These are phyloP conservation scores for Plantago major DNA, from an alignment of 257 asterid species.

Conservation along the genomic window DNA sequence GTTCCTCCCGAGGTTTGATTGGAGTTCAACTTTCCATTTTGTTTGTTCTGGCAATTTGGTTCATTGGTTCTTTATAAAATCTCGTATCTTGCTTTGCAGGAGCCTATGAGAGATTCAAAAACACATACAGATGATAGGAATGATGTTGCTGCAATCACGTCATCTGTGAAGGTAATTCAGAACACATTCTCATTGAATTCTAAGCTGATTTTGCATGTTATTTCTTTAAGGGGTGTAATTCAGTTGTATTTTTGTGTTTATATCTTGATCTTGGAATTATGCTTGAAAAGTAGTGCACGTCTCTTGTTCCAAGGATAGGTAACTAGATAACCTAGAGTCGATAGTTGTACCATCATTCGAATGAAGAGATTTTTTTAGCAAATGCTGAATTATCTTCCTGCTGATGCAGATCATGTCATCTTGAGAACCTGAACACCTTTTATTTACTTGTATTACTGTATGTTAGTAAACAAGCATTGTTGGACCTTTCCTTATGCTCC, in stretches of 20 bases:
- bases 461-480: too few species aligned
- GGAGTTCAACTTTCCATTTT: conserved; percentile 5
- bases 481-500: too few species aligned
- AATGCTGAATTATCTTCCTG: too few species aligned
- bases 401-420: too few species aligned
- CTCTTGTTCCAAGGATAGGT: background rate
- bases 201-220: background rate
- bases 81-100: conserved; percentile 40
- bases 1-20: conserved; percentile 77
- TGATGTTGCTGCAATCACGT: conserved; percentile 53
- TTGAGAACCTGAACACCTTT: too few species aligned
- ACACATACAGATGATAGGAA: conserved; percentile 26
- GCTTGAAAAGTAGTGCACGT: background rate
- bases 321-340: background rate
- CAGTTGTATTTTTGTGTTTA: too few species aligned
- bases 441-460: too few species aligned
- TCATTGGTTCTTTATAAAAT: background rate
- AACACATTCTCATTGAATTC: background rate
- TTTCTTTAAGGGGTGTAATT: background rate
- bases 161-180: conserved; percentile 61
- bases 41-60: background rate
- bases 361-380: too few species aligned
- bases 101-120: conserved; percentile 33
- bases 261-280: background rate
- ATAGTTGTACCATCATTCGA: background rate